These are phyloP conservation scores for Globisporangium barbulae DNA, from an alignment of 352 stramenopile genomes.

Conservation along the genomic window DNA sequence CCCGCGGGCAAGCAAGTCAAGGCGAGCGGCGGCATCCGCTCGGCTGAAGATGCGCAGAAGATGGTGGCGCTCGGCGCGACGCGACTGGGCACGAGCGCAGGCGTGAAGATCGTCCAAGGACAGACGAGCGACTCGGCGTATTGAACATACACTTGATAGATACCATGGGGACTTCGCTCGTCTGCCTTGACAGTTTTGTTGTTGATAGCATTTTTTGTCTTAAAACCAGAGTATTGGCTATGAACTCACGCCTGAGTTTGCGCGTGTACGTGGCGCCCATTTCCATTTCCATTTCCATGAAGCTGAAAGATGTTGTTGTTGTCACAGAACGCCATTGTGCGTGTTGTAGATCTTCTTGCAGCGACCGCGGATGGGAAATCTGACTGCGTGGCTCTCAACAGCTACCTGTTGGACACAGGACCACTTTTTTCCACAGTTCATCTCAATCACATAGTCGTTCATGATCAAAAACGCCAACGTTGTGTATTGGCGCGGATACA, in stretches of 20 bases:
- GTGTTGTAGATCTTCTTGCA: too few species aligned
- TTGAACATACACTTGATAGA: conserved; percentile 2
- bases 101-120: conserved; percentile 63
- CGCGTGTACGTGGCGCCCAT: neutral
- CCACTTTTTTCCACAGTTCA: too few species aligned
- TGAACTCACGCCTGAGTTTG: neutral
- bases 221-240: neutral
- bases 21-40: conserved; percentile 78
- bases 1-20: conserved; percentile 73
- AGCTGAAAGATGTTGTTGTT: too few species aligned
- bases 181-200: neutral
- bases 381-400: too few species aligned
- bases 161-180: too few species aligned
- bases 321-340: too few species aligned
- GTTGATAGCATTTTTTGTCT: neutral
- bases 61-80: conserved; percentile 76
- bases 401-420: too few species aligned
- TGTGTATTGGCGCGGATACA: neutral
- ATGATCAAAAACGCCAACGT: too few species aligned
- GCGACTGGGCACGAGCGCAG: conserved; percentile 61
- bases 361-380: too few species aligned
- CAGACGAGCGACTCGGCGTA: conserved; percentile 26
- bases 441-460: too few species aligned
- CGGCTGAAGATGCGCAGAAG: conserved; percentile 50
- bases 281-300: too few species aligned